A percentile compares a stretch with the other conserved stretches of the same genome.
These are phyloP conservation scores for Chalciporus chontae DNA, from an alignment of 768 basidiomycete genomes.

Conservation along the genomic window DNA sequence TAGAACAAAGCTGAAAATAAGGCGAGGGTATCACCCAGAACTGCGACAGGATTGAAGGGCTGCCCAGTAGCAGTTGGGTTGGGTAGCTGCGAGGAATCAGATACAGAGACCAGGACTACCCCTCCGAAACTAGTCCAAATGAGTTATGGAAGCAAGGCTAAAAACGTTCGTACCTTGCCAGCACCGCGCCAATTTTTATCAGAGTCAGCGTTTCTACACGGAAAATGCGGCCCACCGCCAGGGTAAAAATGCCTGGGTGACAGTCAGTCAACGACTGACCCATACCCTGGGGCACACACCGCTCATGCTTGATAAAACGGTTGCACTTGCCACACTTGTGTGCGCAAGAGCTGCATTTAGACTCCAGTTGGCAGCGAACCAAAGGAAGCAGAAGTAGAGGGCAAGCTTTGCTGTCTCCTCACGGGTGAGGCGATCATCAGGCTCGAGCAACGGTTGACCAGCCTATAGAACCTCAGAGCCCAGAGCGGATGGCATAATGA, in stretches of 20 bases:
- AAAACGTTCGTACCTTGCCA: constrained; percentile 57
- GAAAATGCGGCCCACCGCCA: constrained; percentile 78
- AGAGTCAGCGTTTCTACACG: constrained; percentile 74
- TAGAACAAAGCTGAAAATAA: constrained; percentile 87
- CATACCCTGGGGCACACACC: constrained; percentile 46
- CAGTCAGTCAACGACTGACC: not conserved
- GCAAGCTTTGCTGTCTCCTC: constrained; percentile 79
- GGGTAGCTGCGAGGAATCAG: constrained; percentile 53
- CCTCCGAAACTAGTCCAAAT: constrained; percentile 61
- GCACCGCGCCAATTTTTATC: constrained; percentile 72
- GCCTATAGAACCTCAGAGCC: constrained; percentile 8
- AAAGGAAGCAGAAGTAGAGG: constrained; percentile 77
- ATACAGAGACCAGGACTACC: constrained; percentile 83
- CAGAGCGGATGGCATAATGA: not conserved
- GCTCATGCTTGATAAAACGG: constrained; percentile 84
- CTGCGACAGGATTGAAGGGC: constrained; percentile 26
- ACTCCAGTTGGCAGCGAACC: constrained; percentile 94
- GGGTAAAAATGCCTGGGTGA: constrained; percentile 82
- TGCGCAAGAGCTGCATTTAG: constrained; percentile 80
- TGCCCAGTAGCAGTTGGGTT: constrained; percentile 8
- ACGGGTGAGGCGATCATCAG: constrained; percentile 46
- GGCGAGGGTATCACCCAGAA: constrained; percentile 77
- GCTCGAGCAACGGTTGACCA: constrained; percentile 7
- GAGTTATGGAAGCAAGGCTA: not conserved
- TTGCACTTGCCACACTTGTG: constrained; percentile 93